These are phyloP conservation scores for Leptographium wingfieldii DNA, from an alignment of 2,329 filamentous ascomycete species.

Conservation along the genomic window DNA sequence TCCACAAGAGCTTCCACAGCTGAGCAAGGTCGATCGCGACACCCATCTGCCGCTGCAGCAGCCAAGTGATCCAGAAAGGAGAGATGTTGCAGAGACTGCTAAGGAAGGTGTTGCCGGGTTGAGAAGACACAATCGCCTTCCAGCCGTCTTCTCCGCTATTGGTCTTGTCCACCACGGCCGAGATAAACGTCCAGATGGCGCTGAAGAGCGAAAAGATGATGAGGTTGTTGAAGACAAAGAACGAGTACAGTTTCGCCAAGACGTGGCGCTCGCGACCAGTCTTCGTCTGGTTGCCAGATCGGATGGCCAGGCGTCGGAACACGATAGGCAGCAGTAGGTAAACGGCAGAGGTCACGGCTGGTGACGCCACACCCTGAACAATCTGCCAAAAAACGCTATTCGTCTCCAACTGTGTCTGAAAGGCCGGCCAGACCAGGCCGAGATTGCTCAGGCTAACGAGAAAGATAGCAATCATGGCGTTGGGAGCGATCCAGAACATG, in stretches of 20 bases:
- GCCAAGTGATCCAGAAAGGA: slow-evolving; percentile 87
- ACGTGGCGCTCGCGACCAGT: slow-evolving; percentile 88
- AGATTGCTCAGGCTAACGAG: slow-evolving; percentile 75
- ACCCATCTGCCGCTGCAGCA: slow-evolving; percentile 84
- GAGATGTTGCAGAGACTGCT: slow-evolving; percentile 64
- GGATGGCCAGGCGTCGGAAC: slow-evolving; percentile 75
- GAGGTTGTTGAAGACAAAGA: slow-evolving; percentile 96
- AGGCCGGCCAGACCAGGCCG: slow-evolving; percentile 65
- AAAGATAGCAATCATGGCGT: slow-evolving; percentile 90
- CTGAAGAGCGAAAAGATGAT: slow-evolving; percentile 90
- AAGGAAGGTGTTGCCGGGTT: slow-evolving; percentile 54
- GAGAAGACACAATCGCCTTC: slow-evolving; percentile 51
- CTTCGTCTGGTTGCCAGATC: slow-evolving; percentile 81
- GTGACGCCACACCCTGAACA: slow-evolving; percentile 83
- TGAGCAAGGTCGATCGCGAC: slow-evolving; percentile 92
- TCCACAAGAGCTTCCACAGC: slow-evolving; percentile 69
- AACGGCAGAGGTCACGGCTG: slow-evolving; percentile 73
- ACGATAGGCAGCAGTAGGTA: slow-evolving; percentile 83
- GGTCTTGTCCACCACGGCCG: slow-evolving; percentile 48
- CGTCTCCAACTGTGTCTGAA: slow-evolving; percentile 48
- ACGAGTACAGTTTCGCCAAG: slow-evolving; percentile 77
- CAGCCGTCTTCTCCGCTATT: slow-evolving; percentile 48
- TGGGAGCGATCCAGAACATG: slow-evolving; percentile 77
- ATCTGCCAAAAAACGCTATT: slow-evolving; percentile 67
- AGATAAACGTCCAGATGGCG: slow-evolving; percentile 62